Evolutionary conservation across 768 basidiomycete species (phyloP), one percentile per base, ranked within the genome.

Genomic region (Tylopilus plumbeoviolaceoides): DNA sequence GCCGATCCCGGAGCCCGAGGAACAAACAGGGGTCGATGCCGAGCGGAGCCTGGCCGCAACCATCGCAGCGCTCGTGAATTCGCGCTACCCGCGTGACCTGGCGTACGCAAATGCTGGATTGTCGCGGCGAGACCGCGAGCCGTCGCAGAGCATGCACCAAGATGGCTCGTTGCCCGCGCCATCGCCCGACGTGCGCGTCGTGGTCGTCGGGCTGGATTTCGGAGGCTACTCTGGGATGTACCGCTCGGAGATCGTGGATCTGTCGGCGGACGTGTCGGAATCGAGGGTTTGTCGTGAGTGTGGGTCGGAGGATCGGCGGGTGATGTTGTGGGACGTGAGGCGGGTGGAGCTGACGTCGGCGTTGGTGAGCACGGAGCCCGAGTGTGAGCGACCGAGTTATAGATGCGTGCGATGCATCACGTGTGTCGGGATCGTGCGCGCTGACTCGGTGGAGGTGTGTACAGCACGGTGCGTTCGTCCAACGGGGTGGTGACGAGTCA

Each of bases 311-410:
- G 97, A 99, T 69, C 79, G 87, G 45, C 86, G 84, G 59, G 77
- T 99, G 39, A 78, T 92, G 23, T 75, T 91, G 57, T 98, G 93
- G 94, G 94, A 98, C 68, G 66, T 97, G 53, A 81, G 75, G 7
- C 81, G 78, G 59, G 67, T 85, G 25, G 85, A 89, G 52, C 79
- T 84, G 28, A 91, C 93, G 11, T 75, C 80, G 0, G 78, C 97
- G 18, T 71, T 98, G 50, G 92, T 87, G 65, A 91, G 91, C 2
- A 71, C 81, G 2, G 91, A 91, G 58, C 75, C 75, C 18, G 93
- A 94, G 48, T 71, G 76, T 28, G 91, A 94, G 45, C 81, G 80
- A 58, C 89, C 91, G 5, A 72, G 75, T 6, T 97, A 91, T 69
- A 88, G 83, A 92, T 90, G 58, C 38, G 73, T 50, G 7, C 11